Evolutionary conservation across 176 grass and related monocot genomes (phyloP), one percentile per base, ranked within the genome.

Genomic region (Musa acuminata): DNA sequence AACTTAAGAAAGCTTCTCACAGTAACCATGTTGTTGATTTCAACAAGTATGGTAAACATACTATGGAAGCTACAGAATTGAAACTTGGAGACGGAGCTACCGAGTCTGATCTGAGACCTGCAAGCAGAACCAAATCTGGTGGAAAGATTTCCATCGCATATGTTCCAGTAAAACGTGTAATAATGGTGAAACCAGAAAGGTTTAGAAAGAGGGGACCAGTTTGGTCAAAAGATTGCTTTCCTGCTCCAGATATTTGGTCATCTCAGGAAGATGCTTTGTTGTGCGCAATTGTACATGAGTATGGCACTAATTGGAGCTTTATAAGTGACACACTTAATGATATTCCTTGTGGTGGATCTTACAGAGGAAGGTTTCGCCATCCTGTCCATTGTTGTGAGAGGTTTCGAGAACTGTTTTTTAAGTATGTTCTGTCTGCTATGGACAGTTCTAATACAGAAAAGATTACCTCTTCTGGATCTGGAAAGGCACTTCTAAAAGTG

Each of bases 331-430:
- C 74, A 65, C 80, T 99, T 82, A 75, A 84, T 80, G 82, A 77
- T 73, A 80, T 89, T 60, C 80, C 84, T 24, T 82, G 86, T 77
- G 88, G 87, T 72, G 79, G 84, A 69, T 77, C 69, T 83, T 94
- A 89, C 68, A 85, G 86, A 70, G 95, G 95, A 59, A 85, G 91
- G 77, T 91, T 82, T 75, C 91, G 79, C 51, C 90, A 99, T 83
- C 95, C 91, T 72, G 84, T 91, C 22, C 90, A 99, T 87, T 99
- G 95, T 55, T 94, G 90, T 77, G 95, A 99, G 80, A 87, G 95
- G 80, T 99, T 94, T 72, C 79, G 95, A 60, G 95, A 99, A 89
- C 77, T 99, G 53, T 86, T 99, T 79, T 99, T 89, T 78, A 99
- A 99, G 58, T 80, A 99, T 91, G 83, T 91, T 60, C 76, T 91